phyloP scores from a whole-genome alignment of 176 grass and related monocot species.

The Neostapfia colusana region DNA sequence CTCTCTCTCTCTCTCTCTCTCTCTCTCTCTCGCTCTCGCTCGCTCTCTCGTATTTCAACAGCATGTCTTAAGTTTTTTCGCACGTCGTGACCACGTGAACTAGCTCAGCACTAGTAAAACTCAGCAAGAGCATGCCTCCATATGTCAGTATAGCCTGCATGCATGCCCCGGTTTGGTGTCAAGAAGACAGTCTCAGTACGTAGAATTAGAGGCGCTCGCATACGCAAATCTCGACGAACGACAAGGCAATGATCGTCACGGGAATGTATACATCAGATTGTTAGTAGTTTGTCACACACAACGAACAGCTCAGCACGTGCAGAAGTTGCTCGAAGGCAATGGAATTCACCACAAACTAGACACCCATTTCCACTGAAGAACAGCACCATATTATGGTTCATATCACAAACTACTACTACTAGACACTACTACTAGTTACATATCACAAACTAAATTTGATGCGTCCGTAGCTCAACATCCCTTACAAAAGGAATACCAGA shows the following conservation, averaged over 20 bases:
- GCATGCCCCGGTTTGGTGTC: too few species aligned
- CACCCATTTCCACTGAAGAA: neutral
- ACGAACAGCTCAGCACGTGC: neutral
- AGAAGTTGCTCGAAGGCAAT: neutral
- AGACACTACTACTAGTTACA: neutral
- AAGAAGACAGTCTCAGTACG: too few species aligned
- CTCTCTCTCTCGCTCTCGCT: too few species aligned
- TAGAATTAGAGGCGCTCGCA: neutral
- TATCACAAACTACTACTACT: neutral
- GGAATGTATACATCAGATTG: neutral
- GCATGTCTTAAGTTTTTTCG: too few species aligned
- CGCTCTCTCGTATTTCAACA: too few species aligned
- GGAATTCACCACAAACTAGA: neutral
- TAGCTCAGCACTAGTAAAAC: too few species aligned
- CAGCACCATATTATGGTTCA: neutral
- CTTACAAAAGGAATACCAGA: neutral
- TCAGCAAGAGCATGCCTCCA: too few species aligned
- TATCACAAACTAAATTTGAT: neutral
- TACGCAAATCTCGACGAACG: neutral
- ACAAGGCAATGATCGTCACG: neutral
- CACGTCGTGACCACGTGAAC: too few species aligned
- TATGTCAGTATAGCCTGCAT: too few species aligned
- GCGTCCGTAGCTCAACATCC: neutral
- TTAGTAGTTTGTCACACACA: neutral
- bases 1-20: too few species aligned